phyloP scores from a whole-genome alignment of 1,284 basidiomycete genomes.

The Ceratobasidium sp. region DNA sequence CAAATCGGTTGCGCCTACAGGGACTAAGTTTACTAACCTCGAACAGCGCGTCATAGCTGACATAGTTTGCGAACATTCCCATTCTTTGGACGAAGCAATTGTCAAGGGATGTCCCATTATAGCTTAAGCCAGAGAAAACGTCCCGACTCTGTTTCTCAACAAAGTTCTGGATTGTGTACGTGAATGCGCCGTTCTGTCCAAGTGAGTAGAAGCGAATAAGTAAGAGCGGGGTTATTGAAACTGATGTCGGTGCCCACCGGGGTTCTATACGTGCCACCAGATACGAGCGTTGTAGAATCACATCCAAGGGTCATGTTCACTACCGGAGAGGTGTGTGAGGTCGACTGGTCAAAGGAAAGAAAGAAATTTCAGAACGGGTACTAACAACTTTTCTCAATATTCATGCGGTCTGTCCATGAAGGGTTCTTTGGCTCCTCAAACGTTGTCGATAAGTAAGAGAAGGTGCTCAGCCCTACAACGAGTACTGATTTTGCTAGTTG shows the following conservation, averaged over 20 bases:
- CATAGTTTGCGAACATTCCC: conserved; percentile 1
- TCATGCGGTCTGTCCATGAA: background rate
- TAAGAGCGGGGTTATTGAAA: background rate
- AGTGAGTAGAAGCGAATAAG: background rate
- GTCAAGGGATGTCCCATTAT: background rate
- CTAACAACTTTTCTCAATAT: conserved; percentile 3
- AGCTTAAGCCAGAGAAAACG: background rate
- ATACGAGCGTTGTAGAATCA: conserved; percentile 5
- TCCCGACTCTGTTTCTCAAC: background rate
- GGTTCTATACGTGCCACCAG: conserved; percentile 1
- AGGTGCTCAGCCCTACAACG: background rate
- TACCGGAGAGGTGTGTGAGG: background rate
- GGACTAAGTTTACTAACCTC: background rate
- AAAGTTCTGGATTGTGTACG: conserved; percentile 11
- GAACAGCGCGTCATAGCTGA: background rate
- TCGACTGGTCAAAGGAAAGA: too few relatives aligned
- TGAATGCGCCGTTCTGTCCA: background rate
- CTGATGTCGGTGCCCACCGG: background rate
- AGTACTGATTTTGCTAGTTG: background rate
- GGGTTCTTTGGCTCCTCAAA: background rate
- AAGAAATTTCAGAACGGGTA: background rate
- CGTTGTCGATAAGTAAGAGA: background rate
- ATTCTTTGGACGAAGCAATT: background rate
- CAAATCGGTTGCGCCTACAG: too few relatives aligned
- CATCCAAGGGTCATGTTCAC: conserved; percentile 10